Percentiles rank a stretch among this genome's conserved stretches.
These are phyloP conservation scores for Knoxdaviesia capensis DNA, from an alignment of 2,329 filamentous ascomycete species.

Conservation along the genomic window DNA sequence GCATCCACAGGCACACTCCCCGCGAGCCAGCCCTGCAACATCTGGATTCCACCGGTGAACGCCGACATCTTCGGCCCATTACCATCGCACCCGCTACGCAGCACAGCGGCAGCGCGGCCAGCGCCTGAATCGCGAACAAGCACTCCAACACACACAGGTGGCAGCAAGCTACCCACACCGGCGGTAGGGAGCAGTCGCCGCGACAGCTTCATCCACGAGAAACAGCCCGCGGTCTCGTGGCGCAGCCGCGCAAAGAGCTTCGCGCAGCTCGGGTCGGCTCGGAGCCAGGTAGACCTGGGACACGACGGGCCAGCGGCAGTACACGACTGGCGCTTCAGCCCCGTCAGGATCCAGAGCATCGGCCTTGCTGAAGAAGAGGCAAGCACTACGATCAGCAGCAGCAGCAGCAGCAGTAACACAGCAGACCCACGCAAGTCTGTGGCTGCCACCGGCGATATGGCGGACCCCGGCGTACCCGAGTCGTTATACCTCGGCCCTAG, in stretches of 20 bases:
- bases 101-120: slow-evolving; percentile 3
- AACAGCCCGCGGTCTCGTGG: too few species aligned
- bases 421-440: too few species aligned
- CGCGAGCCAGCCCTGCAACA: slow-evolving; percentile 6
- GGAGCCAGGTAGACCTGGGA: too few species aligned
- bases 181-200: too few species aligned
- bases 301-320: slow-evolving; percentile 16
- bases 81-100: slow-evolving; percentile 23
- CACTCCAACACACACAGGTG: too few species aligned
- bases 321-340: slow-evolving; percentile 63
- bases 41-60: slow-evolving; percentile 29
- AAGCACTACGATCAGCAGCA: slow-evolving; percentile 1
- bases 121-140: background rate
- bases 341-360: slow-evolving; percentile 62
- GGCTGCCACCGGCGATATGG: too few species aligned
- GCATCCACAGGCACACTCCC: slow-evolving; percentile 9
- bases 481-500: slow-evolving; percentile 33
- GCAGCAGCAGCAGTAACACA: too few species aligned
- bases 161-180: too few species aligned
- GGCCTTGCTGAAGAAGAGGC: slow-evolving; percentile 33
- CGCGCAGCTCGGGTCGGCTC: too few species aligned
- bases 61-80: slow-evolving; percentile 34
- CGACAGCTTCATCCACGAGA: too few species aligned
- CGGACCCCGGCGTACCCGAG: slow-evolving; percentile 24
- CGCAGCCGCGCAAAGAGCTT: too few species aligned